Percentiles rank a stretch among this genome's conserved stretches.
Conservation (phyloP, 2,329 filamentous ascomycete genomes). For the Alternaria alternata region DNA sequence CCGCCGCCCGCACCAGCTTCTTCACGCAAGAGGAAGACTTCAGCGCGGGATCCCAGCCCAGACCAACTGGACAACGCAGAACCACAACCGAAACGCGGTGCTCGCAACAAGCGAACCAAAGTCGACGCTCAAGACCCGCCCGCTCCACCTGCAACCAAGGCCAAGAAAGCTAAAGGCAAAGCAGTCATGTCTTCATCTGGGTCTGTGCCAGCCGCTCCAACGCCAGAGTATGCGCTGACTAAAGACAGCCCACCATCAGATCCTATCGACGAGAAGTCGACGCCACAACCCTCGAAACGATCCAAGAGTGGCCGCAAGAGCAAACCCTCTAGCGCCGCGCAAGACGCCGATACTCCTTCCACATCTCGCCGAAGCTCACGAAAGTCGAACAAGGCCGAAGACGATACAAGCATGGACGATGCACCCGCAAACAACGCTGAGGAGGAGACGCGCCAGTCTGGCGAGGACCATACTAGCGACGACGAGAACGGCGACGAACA, state of each 20-base stretch:
- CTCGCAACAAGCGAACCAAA: conserved; percentile 65
- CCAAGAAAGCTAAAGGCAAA: conserved; percentile 68
- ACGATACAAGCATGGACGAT: conserved; percentile 76
- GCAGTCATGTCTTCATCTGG: conserved; percentile 75
- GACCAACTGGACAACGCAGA: conserved; percentile 56
- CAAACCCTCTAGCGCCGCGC: conserved; percentile 35
- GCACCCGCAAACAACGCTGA: conserved; percentile 69
- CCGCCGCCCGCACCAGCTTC: conserved; percentile 54
- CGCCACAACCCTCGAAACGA: conserved; percentile 69
- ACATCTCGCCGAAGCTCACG: conserved; percentile 45
- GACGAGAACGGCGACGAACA: conserved; percentile 60
- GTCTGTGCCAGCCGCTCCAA: conserved; percentile 57
- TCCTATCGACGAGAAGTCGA: conserved; percentile 69
- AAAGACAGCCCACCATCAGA: conserved; percentile 66
- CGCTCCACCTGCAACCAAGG: conserved; percentile 55
- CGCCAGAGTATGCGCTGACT: conserved; percentile 28
- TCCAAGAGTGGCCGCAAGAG: conserved; percentile 79
- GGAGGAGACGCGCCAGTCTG: conserved; percentile 48
- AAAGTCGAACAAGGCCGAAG: conserved; percentile 57
- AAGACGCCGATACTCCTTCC: conserved; percentile 31
- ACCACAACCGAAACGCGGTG: conserved; percentile 43
- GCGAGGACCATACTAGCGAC: conserved; percentile 54
- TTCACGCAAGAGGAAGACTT: conserved; percentile 79
- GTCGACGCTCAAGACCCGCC: conserved; percentile 64
- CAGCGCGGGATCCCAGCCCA: conserved; percentile 54